phyloP scores from a whole-genome alignment of 2,329 filamentous ascomycete genomes.

The Fusarium begoniae region DNA sequence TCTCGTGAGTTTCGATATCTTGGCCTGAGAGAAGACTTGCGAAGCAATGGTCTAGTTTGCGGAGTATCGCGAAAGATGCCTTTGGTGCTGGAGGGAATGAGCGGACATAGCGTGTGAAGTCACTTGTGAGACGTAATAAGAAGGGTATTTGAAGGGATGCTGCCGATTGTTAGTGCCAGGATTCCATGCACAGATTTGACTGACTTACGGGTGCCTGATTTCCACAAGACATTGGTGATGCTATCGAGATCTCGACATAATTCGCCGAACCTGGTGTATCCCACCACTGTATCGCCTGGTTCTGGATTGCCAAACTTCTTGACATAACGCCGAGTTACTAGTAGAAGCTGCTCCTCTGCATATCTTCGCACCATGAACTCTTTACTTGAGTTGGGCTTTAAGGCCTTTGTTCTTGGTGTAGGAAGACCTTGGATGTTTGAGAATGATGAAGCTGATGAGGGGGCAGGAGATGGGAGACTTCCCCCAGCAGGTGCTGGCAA shows the following conservation, averaged over 20 bases:
- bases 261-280: slow-evolving; percentile 71
- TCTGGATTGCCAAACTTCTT: slow-evolving; percentile 64
- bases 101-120: slow-evolving; percentile 76
- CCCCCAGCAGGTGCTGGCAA: slow-evolving; percentile 51
- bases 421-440: slow-evolving; percentile 56
- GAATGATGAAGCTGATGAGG: slow-evolving; percentile 57
- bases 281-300: slow-evolving; percentile 58
- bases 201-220: slow-evolving; percentile 81
- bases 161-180: slow-evolving; percentile 5
- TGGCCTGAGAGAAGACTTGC: slow-evolving; percentile 75
- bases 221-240: slow-evolving; percentile 84
- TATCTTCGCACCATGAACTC: slow-evolving; percentile 69
- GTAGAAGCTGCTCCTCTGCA: slow-evolving; percentile 61
- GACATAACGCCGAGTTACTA: slow-evolving; percentile 66
- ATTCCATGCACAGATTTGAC: fast-evolving
- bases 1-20: slow-evolving; percentile 71
- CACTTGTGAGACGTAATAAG: slow-evolving; percentile 78
- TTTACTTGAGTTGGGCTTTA: slow-evolving; percentile 66
- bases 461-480: slow-evolving; percentile 64
- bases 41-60: slow-evolving; percentile 86
- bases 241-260: slow-evolving; percentile 78
- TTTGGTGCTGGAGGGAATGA: slow-evolving; percentile 71
- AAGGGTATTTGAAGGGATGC: slow-evolving; percentile 78
- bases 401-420: slow-evolving; percentile 61
- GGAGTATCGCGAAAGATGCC: slow-evolving; percentile 75